phyloP scores from a whole-genome alignment of 768 basidiomycete species.

The Lepiota venenata region DNA sequence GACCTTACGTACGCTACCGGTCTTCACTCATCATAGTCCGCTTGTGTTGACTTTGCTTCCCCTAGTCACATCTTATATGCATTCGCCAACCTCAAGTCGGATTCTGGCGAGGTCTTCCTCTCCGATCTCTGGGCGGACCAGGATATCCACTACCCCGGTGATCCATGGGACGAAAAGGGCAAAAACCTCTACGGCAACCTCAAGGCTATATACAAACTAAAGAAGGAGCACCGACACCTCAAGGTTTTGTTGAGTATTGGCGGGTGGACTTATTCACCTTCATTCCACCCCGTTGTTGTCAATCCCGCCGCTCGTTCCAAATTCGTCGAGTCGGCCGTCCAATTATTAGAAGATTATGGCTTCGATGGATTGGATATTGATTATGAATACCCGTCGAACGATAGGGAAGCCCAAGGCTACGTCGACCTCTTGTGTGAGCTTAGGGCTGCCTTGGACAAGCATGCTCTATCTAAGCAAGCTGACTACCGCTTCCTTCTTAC shows the following conservation, averaged over 20 bases:
- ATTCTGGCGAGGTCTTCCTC: conserved; percentile 82
- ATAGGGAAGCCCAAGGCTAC: conserved; percentile 78
- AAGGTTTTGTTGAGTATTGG: conserved; percentile 87
- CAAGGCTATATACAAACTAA: conserved; percentile 89
- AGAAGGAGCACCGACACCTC: conserved; percentile 79
- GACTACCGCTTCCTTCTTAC: conserved; percentile 70
- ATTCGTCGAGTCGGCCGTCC: conserved; percentile 81
- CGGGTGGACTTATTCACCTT: conserved; percentile 91
- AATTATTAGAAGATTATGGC: conserved; percentile 86
- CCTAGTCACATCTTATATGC: conserved; percentile 85
- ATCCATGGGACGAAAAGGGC: conserved; percentile 91
- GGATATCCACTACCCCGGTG: conserved; percentile 94
- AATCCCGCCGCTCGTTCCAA: conserved; percentile 55
- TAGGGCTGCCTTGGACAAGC: conserved; percentile 69
- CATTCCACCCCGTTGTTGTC: conserved; percentile 81
- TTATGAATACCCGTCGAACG: conserved; percentile 88
- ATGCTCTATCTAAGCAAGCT: conserved; percentile 55
- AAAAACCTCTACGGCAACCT: conserved; percentile 94
- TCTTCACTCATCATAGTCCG: not conserved
- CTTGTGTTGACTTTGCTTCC: conserved; percentile 9
- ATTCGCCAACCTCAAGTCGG: conserved; percentile 84
- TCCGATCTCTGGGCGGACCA: conserved; percentile 95
- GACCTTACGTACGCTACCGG: conserved; percentile 73
- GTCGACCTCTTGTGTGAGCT: conserved; percentile 78
- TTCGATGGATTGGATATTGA: conserved; percentile 91